A percentile compares a stretch with the other conserved stretches of the same genome.
These are phyloP conservation scores for Leccinellum luteum DNA, from an alignment of 768 basidiomycete genomes.

Conservation along the genomic window DNA sequence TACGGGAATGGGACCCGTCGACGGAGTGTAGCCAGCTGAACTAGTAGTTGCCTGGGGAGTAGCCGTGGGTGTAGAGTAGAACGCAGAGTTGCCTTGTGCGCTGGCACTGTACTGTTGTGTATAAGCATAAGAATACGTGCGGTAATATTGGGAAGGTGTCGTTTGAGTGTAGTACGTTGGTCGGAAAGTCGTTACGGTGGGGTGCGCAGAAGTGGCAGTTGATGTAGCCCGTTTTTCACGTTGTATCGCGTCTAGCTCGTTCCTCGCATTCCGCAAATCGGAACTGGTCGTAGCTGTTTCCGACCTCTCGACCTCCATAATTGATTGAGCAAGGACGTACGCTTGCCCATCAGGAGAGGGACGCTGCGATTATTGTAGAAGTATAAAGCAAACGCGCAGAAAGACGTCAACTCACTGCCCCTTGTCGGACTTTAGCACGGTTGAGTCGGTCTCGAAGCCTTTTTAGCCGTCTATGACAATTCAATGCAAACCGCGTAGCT, in stretches of 20 bases:
- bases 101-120: constrained; percentile 49
- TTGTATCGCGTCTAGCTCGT: constrained; percentile 66
- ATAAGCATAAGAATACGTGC: constrained; percentile 63
- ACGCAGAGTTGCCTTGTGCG: constrained; percentile 21
- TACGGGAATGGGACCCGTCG: constrained; percentile 50
- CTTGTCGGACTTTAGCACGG: constrained; percentile 49
- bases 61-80: constrained; percentile 31
- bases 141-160: constrained; percentile 56
- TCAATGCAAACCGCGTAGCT: constrained; percentile 73
- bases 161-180: constrained; percentile 36
- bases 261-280: constrained; percentile 60
- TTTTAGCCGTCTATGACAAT: constrained; percentile 58
- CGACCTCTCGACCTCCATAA: constrained; percentile 63
- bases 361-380: constrained; percentile 42
- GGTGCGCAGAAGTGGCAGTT: constrained; percentile 27
- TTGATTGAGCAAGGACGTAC: constrained; percentile 59
- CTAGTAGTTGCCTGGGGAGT: constrained; percentile 36
- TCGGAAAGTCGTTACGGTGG: constrained; percentile 37
- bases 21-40: constrained; percentile 29
- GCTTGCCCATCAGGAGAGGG: constrained; percentile 60
- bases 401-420: constrained; percentile 45
- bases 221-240: constrained; percentile 59
- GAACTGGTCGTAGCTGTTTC: constrained; percentile 55
- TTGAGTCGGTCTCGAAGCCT: constrained; percentile 58
- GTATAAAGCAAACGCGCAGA: background rate